Evolutionary conservation across 768 basidiomycete genomes (phyloP), one percentile per base, ranked within the genome.

Genomic region (Lentinula sp.): DNA sequence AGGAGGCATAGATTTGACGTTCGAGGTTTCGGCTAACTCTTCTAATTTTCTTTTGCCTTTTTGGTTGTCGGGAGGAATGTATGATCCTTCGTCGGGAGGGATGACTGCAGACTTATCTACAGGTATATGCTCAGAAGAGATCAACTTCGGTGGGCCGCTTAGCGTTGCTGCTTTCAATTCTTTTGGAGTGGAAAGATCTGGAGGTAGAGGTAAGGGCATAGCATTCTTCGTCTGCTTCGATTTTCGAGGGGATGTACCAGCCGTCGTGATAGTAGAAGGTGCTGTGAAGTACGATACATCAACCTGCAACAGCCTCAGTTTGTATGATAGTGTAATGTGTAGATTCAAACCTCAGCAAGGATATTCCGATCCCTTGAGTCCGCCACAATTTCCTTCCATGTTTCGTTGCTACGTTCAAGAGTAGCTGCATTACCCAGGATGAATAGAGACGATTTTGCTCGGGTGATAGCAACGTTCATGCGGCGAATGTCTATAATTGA

Each of bases 381-480:
- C 18, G 75, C 71, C 28, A 97, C 80, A 50, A 97, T 95, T 32
- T 78, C 75, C 61, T 78, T 80, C 95, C 95, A 98, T 11, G 78
- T 84, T 16, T 78, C 75, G 65, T 95, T 87, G 64, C 93, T 93
- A 58, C 95, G 79, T 71, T 95, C 90, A 5, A 99, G 80, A 1
- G 95, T 98, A 6, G 92, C 77, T 11, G 87, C 88, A 71, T 98
- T 87, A 6, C 97, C 97, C 34, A 99, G 80, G 59, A 99, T 87
- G 72, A 95, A 99, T 2, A 99, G 75, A 9, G 96, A 97, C 6
- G 93, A 93, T 67, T 89, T 91, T 2, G 96, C 93, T 66, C 97
- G 87, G n/a, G 96, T 99, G 28, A 99, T 75, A 32, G 95, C 95
- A n/a, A 99, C 96, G 72, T 99, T 98, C 91, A 98, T 96, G 48